Evolutionary conservation across 2,329 filamentous ascomycete genomes (phyloP), one percentile per base, ranked within the genome.

Genomic region (Sphaerulina populicola): DNA sequence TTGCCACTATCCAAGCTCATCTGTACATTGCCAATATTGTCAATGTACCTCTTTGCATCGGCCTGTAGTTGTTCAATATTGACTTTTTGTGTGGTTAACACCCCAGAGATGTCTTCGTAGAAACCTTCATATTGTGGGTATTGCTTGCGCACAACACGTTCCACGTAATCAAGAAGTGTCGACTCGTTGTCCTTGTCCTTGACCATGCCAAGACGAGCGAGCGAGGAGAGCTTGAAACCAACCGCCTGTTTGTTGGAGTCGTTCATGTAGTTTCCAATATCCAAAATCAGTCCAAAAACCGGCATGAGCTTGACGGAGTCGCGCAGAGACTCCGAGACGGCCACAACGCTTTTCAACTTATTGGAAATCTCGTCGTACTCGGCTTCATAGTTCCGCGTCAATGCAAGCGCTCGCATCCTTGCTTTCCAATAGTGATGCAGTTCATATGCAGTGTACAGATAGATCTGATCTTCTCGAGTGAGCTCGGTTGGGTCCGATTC

Each of bases 231-330:
- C 74, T 98, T 98, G 83, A 98, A 98, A 56, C 93, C 93, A 52
- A 85, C 87, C 3, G 93, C 93, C 72, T 97, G 93, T 74, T 98
- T 98, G 73, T 96, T 97, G 49, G 90, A 85, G 67, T 97, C 93
- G 75, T 98, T 98, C 93, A 98, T 98, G 77, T 95, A 98, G 71
- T 98, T 98, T 69, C 93, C 93, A 65, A 98, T 95, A 69, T 96
- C 91, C 62, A 98, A 75, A 69, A 98, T 98, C 56, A 97, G 78
- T 53, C 91, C 90, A 51, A 98, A 80, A 42, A 98, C 89, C 59
- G 94, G 96, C 84, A 97, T 95, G 62, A 98, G 73, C 23, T 88
- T 86, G 23, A 94, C 88, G 1, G 90, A 96, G 66, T 94, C 89
- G 43, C 91, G 81, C 49, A 98, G 74, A 8, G 88, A 86, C 71